Conservation (phyloP, 805 yeast genomes). For the Teunomyces pallodes region DNA sequence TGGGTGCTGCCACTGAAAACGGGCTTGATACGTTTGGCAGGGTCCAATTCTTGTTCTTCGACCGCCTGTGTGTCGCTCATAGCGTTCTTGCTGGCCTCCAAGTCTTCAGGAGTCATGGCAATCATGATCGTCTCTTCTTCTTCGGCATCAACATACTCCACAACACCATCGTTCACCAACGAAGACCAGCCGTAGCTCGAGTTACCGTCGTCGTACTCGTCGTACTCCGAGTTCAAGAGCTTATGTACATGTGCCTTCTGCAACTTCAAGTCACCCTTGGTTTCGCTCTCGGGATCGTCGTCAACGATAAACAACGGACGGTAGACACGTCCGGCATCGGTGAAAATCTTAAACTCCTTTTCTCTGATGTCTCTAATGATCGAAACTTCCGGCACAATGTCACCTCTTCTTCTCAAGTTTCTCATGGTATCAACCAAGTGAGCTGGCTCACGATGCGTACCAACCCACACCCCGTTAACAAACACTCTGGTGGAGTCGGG, state of each 20-base stretch:
- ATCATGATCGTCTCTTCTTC: conserved; percentile 98
- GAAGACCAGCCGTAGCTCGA: conserved; percentile 76
- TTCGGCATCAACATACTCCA: conserved; percentile 97
- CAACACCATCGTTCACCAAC: conserved; percentile 78
- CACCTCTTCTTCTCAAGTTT: conserved; percentile 90
- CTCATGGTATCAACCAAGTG: conserved; percentile 86
- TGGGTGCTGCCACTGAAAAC: conserved; percentile 50
- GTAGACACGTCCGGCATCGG: conserved; percentile 98
- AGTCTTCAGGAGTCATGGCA: conserved; percentile 98
- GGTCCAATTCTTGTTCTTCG: conserved; percentile 53
- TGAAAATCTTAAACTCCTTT: conserved; percentile 90
- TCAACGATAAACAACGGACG: conserved; percentile 94
- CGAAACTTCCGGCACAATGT: conserved; percentile 93
- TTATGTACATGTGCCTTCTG: conserved; percentile 80
- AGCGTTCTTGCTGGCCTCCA: conserved; percentile 58
- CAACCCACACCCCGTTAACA: conserved; percentile 99
- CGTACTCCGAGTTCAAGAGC: conserved; percentile 61
- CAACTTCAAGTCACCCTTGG: conserved; percentile 75
- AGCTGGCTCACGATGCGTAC: conserved; percentile 97
- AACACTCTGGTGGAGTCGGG: conserved; percentile 92
- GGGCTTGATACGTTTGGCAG: conserved; percentile 85
- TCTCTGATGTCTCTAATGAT: conserved; percentile 96
- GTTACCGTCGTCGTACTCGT: conserved; percentile 55
- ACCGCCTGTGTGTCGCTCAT: conserved; percentile 41
- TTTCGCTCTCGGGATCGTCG: conserved; percentile 69